Evolutionary conservation across 805 yeast species (phyloP).

Genomic region (Millerozyma miso): DNA sequence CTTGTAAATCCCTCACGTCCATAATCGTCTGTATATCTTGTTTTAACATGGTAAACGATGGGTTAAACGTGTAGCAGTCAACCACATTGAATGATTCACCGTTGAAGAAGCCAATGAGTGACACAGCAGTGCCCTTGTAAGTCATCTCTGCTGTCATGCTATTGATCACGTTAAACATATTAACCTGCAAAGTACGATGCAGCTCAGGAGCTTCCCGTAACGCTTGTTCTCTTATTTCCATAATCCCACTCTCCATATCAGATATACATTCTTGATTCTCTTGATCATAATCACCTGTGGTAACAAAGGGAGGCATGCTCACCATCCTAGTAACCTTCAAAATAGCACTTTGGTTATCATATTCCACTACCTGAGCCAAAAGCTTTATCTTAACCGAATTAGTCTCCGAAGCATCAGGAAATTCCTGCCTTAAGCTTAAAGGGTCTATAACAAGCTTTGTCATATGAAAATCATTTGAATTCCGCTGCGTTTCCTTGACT

Average conservation of each 20-base stretch:
- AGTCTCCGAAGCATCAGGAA: constrained; percentile 21
- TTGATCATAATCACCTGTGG: constrained; percentile 6
- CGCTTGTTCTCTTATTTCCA: not conserved
- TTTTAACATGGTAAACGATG: constrained; percentile 5
- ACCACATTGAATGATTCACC: constrained; percentile 21
- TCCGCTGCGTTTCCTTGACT: not conserved
- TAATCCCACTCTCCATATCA: not conserved
- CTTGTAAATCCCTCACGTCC: constrained; percentile 11
- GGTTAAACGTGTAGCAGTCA: constrained; percentile 17
- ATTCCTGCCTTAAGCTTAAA: constrained; percentile 12
- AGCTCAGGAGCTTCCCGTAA: not conserved
- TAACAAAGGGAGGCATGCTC: constrained; percentile 12
- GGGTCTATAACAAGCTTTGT: constrained; percentile 29
- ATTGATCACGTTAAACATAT: constrained; percentile 9
- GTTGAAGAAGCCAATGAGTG: constrained; percentile 27
- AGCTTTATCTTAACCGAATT: constrained; percentile 19
- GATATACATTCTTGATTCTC: not conserved
- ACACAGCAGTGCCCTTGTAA: constrained; percentile 23
- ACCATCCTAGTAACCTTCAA: constrained; percentile 15
- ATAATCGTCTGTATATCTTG: constrained; percentile 12
- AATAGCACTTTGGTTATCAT: constrained; percentile 9
- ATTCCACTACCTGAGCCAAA: constrained; percentile 25
- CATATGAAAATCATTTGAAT: constrained; percentile 14
- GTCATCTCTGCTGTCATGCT: constrained; percentile 7
- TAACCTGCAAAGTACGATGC: constrained; percentile 2